Evolutionary conservation across 2,329 filamentous ascomycete genomes (phyloP).

Genomic region (Trichoderma koningii): DNA sequence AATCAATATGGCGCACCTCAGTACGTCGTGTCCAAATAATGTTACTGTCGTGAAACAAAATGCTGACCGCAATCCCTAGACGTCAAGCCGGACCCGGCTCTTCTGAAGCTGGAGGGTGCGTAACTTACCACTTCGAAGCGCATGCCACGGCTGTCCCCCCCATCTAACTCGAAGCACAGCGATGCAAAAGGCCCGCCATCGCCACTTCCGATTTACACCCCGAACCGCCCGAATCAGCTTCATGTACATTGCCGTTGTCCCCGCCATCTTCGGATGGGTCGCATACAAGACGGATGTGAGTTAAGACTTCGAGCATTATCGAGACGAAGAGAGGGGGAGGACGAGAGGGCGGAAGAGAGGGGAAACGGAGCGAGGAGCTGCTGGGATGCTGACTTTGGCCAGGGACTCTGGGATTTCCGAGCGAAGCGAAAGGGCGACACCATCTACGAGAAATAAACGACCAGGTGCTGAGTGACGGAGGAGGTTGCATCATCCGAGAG

Average conservation of each 20-base stretch:
- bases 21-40: constrained; percentile 32
- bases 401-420: constrained; percentile 86
- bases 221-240: constrained; percentile 79
- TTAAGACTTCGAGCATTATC: constrained; percentile 33
- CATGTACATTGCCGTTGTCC: constrained; percentile 73
- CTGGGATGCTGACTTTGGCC: constrained; percentile 33
- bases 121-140: constrained; percentile 32
- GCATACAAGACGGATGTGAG: constrained; percentile 86
- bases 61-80: constrained; percentile 39
- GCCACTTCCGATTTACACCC: constrained; percentile 93
- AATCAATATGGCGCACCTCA: constrained; percentile 45
- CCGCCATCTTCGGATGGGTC: constrained; percentile 67
- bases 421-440: constrained; percentile 87
- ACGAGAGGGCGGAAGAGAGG: not conserved
- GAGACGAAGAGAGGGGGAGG: no score
- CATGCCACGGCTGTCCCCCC: not conserved
- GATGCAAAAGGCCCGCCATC: constrained; percentile 81
- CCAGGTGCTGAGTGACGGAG: constrained; percentile 26
- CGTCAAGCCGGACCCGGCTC: constrained; percentile 48
- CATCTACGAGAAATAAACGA: constrained; percentile 71
- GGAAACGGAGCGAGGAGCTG: not conserved
- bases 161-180: constrained; percentile 54
- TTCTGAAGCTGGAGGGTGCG: constrained; percentile 46
- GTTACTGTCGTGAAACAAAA: not conserved
- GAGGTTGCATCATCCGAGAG: constrained; percentile 47